Base-by-base conservation (phyloP, 1,139 yeast species). In the Blastobotrys elegans region DNA sequence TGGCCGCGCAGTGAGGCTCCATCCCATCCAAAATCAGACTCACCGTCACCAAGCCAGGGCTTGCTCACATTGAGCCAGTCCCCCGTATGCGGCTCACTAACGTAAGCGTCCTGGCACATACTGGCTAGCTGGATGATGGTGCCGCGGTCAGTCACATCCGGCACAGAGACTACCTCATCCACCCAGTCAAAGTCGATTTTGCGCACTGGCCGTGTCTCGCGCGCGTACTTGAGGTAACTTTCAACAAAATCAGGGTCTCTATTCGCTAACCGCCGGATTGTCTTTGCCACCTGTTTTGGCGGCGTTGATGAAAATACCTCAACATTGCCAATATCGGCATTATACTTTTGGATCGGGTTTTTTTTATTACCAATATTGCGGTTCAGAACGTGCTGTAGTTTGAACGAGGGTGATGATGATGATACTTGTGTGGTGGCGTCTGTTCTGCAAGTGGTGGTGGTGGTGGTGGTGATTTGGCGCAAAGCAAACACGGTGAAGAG, bases 101-200 rank as follows among this genome's bases (percentile, higher is more conserved):
- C 96, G 61, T 92, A 92, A 2, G 98, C 97, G 65, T 92, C 86
- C 1, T 96, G 85, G 0, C 97, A 80, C 77, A 92, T 84, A 48
- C 84, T 69, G 0, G 97, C 98, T 40, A 92, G 68, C 1, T 85
- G 71, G 4, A 90, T 71, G 4, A 92, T 64, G 0, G 97, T 85
- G 35, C 79, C 80, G 47, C 76, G 76, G 65, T 90, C 96, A 2
- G 78, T 68, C 7, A 92, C 69, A 59, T 92, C 79, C 0, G 98
- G 98, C 1, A 84, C 75, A 1, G 67, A 50, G 2, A 82, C 58
- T n/a, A 42, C 43, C 10, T 58, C 63, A 37, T 61, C 62, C 14
- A 44, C 42, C 69, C 69, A 66, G 14, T 59, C 62, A 35, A 62
- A 53, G 17, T 53, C 57, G 44, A 57, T 50, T 29, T 56, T 36